Percentiles rank a stretch among this genome's conserved stretches.
Evolutionary conservation across 257 asterid species (phyloP).

Genomic region (Ajuga chamaepitys): DNA sequence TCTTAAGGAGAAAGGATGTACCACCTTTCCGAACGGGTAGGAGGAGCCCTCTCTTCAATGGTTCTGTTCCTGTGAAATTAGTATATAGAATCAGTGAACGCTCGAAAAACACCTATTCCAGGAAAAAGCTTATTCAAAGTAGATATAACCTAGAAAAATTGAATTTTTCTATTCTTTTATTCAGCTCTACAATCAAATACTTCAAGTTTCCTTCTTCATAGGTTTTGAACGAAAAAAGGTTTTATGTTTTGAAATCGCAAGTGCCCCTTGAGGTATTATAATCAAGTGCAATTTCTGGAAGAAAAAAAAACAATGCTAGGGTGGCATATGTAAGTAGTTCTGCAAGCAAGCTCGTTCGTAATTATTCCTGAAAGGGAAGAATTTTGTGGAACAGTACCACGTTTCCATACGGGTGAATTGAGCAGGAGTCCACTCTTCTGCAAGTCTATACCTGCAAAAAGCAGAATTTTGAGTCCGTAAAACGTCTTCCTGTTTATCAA

Average conservation of each 20-base stretch:
- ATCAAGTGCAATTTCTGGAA: neutral
- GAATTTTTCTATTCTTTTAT: too few relatives aligned
- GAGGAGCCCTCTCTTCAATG: too few relatives aligned
- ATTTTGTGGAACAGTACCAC: conserved; percentile 1
- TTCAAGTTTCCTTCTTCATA: too few relatives aligned
- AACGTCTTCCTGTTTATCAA: neutral
- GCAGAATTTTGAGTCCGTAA: conserved; percentile 5
- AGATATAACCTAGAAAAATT: too few relatives aligned
- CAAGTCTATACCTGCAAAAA: conserved; percentile 23
- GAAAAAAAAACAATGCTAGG: neutral
- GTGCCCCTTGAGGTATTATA: neutral
- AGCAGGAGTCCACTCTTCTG: conserved; percentile 17
- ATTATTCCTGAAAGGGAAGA: neutral
- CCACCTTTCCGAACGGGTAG: too few relatives aligned
- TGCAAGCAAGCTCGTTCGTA: neutral
- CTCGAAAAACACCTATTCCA: too few relatives aligned
- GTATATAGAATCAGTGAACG: too few relatives aligned
- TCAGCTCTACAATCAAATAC: too few relatives aligned
- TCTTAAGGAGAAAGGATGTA: too few relatives aligned
- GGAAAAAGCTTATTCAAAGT: too few relatives aligned
- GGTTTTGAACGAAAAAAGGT: neutral
- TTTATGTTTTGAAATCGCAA: neutral
- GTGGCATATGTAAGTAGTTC: neutral
- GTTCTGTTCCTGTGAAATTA: too few relatives aligned
- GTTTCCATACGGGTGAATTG: conserved; percentile 22